These are phyloP conservation scores for Acer negundo DNA, from an alignment of 345 rosid species.

Conservation along the genomic window DNA sequence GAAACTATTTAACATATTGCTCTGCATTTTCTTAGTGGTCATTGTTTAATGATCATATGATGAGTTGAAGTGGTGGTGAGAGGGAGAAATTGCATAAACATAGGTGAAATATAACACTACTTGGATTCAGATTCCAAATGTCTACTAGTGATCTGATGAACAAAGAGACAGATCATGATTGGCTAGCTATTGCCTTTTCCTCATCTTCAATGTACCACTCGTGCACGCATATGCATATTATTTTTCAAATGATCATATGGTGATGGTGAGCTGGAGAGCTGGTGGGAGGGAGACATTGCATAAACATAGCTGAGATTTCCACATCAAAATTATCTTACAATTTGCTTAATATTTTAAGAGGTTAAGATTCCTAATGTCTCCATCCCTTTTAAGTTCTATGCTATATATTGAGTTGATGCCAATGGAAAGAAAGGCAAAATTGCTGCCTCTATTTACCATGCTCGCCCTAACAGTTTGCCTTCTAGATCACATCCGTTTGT, in stretches of 20 bases:
- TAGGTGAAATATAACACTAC: not conserved
- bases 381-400: too few species aligned
- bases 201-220: too few species aligned
- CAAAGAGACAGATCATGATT: too few species aligned
- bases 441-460: constrained; percentile 36
- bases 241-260: not conserved
- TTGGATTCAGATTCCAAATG: constrained; percentile 17
- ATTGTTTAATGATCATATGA: not conserved
- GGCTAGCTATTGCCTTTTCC: too few species aligned
- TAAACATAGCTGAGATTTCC: too few species aligned
- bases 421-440: constrained; percentile 19
- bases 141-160: not conserved
- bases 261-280: not conserved
- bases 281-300: not conserved
- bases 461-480: constrained; percentile 51
- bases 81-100: not conserved
- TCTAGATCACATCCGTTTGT: constrained; percentile 43
- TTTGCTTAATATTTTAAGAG: not conserved
- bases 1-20: too few species aligned
- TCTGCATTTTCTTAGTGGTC: too few species aligned
- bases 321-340: not conserved
- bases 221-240: too few species aligned
- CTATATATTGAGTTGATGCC: constrained; percentile 5
- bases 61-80: too few species aligned
- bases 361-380: constrained; percentile 22